phyloP scores from a whole-genome alignment of 371 early-diverging fungal species.

The Apophysomyces sp. region DNA sequence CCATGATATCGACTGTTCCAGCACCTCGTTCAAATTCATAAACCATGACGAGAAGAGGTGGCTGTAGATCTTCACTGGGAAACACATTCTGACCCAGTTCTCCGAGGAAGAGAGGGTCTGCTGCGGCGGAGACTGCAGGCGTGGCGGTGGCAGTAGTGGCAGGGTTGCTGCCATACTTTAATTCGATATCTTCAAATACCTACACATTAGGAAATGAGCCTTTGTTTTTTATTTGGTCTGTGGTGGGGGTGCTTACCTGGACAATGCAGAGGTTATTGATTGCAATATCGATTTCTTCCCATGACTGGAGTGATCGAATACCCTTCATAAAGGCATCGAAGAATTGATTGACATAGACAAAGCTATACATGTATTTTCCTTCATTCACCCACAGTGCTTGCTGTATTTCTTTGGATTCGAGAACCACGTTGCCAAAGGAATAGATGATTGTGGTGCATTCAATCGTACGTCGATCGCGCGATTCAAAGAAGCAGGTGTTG shows the following conservation, averaged over 20 bases:
- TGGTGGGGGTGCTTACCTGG: constrained; percentile 45
- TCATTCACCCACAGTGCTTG: constrained; percentile 46
- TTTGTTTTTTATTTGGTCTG: too few relatives aligned
- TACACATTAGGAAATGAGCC: constrained; percentile 1
- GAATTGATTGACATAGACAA: constrained; percentile 65
- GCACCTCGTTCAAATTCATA: constrained; percentile 57
- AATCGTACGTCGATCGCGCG: constrained; percentile 46
- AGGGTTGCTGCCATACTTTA: constrained; percentile 16
- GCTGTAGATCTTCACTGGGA: not conserved
- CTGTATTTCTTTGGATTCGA: constrained; percentile 59
- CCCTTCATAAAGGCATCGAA: constrained; percentile 57
- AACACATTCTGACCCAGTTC: not conserved
- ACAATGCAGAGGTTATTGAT: constrained; percentile 53
- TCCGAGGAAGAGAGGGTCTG: not conserved
- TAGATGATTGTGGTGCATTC: constrained; percentile 65
- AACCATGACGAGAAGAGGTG: constrained; percentile 46
- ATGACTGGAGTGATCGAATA: constrained; percentile 42
- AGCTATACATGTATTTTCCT: constrained; percentile 47
- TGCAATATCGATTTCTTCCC: constrained; percentile 56
- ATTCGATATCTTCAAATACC: constrained; percentile 56
- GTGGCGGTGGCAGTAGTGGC: not conserved
- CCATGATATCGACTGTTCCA: constrained; percentile 35
- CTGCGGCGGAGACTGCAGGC: too few relatives aligned
- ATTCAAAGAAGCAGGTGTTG: constrained; percentile 54
- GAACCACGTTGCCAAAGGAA: constrained; percentile 62